Percentiles rank a stretch among this genome's conserved stretches.
Conservation (phyloP, 2,329 filamentous ascomycete genomes). For the Diaporthe helianthi region DNA sequence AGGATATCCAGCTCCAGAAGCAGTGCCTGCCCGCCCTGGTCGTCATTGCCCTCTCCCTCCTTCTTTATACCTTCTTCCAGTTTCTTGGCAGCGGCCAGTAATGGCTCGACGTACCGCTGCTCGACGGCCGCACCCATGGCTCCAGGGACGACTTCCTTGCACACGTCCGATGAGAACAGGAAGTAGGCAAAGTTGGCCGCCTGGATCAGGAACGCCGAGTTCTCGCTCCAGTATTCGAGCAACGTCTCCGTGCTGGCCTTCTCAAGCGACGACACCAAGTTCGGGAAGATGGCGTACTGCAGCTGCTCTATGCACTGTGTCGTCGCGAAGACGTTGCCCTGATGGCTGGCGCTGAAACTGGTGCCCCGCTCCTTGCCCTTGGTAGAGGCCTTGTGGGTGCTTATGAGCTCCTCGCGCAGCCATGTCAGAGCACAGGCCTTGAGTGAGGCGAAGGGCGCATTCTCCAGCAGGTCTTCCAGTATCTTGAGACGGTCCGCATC, state of each 20-base stretch:
- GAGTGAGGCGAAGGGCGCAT: slow-evolving; percentile 68
- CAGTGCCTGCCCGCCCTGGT: slow-evolving; percentile 21
- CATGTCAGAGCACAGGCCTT: slow-evolving; percentile 69
- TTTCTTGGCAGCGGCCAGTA: slow-evolving; percentile 52
- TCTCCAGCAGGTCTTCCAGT: slow-evolving; percentile 69
- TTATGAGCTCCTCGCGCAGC: slow-evolving; percentile 68
- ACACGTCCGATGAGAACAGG: slow-evolving; percentile 54
- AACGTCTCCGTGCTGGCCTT: slow-evolving; percentile 46
- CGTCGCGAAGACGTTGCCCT: slow-evolving; percentile 53
- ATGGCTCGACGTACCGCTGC: slow-evolving; percentile 63
- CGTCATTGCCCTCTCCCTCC: slow-evolving; percentile 19
- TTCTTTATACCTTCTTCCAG: slow-evolving; percentile 38
- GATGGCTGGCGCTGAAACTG: slow-evolving; percentile 40
- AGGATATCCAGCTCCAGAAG: slow-evolving; percentile 34
- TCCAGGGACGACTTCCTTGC: slow-evolving; percentile 57
- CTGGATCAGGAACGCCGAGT: slow-evolving; percentile 63
- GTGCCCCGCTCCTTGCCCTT: slow-evolving; percentile 33
- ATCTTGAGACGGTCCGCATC: slow-evolving; percentile 66
- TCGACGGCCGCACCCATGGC: slow-evolving; percentile 65
- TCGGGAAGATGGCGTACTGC: slow-evolving; percentile 68
- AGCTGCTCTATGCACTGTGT: slow-evolving; percentile 64
- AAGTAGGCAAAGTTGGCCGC: slow-evolving; percentile 68
- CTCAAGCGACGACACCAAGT: slow-evolving; percentile 54
- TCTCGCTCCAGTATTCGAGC: slow-evolving; percentile 59
- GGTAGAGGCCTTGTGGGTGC: slow-evolving; percentile 43